These are phyloP conservation scores for Ceratocystis cacaofunesta DNA, from an alignment of 2,329 filamentous ascomycete genomes.

Conservation along the genomic window DNA sequence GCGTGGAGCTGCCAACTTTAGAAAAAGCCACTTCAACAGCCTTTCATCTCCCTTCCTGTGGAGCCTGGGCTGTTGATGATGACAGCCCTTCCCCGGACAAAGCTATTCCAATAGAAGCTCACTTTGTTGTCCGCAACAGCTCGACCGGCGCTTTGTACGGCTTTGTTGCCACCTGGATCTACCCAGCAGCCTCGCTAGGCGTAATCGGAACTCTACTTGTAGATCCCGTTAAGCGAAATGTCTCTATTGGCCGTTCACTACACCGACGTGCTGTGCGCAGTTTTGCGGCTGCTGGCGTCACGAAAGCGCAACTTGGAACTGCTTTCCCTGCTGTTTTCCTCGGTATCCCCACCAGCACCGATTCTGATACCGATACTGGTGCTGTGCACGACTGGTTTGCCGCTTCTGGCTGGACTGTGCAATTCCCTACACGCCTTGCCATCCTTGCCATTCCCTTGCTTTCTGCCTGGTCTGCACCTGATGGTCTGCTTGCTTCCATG, in stretches of 20 bases:
- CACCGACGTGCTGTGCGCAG: slow-evolving; percentile 72
- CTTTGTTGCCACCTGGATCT: slow-evolving; percentile 62
- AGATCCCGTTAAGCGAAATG: slow-evolving; percentile 68
- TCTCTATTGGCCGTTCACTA: slow-evolving; percentile 80
- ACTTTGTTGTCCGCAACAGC: slow-evolving; percentile 88
- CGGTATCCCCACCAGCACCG: slow-evolving; percentile 50
- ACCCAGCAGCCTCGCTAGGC: slow-evolving; percentile 57
- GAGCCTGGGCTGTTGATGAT: slow-evolving; percentile 27
- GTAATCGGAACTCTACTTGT: slow-evolving; percentile 80
- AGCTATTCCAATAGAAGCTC: slow-evolving; percentile 51
- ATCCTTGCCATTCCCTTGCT: slow-evolving; percentile 63
- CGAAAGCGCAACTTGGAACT: slow-evolving; percentile 67
- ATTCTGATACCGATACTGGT: slow-evolving; percentile 22
- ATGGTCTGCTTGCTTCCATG: slow-evolving; percentile 60
- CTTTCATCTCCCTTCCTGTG: slow-evolving; percentile 46
- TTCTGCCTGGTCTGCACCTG: slow-evolving; percentile 57
- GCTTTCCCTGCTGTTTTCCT: slow-evolving; percentile 74
- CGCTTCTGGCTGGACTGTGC: slow-evolving; percentile 74
- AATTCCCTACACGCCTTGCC: slow-evolving; percentile 39
- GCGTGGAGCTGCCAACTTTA: slow-evolving; percentile 53
- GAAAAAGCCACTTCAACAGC: slow-evolving; percentile 54
- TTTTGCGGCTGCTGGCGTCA: slow-evolving; percentile 52
- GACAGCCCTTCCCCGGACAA: neutral
- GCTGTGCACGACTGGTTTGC: slow-evolving; percentile 63
- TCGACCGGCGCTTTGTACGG: slow-evolving; percentile 83